These are phyloP conservation scores for Fusarium sp. DNA, from an alignment of 2,329 filamentous ascomycete genomes.

Conservation along the genomic window DNA sequence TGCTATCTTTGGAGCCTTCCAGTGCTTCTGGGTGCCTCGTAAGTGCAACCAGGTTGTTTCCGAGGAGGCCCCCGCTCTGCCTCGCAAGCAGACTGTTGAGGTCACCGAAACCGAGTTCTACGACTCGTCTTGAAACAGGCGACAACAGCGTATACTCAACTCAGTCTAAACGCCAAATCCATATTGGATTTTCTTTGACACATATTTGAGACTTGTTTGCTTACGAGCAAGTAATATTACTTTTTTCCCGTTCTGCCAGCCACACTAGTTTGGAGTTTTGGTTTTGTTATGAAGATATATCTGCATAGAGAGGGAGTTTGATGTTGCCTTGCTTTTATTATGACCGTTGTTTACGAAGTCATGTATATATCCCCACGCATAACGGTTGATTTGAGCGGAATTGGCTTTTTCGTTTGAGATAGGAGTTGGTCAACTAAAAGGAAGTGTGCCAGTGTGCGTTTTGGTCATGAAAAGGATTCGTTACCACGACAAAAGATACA, in stretches of 20 bases:
- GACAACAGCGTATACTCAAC: background rate
- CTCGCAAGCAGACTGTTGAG: conserved; percentile 39
- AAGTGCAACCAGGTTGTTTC: conserved; percentile 45
- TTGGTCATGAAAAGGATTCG: conserved; percentile 11
- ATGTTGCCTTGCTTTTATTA: conserved; percentile 13
- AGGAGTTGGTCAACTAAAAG: conserved; percentile 20
- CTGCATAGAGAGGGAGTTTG: conserved; percentile 4
- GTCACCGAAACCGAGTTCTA: conserved; percentile 52
- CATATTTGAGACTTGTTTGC: conserved; percentile 10
- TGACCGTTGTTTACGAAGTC: conserved; percentile 23
- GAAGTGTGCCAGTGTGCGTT: background rate
- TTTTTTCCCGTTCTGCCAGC: conserved; percentile 5
- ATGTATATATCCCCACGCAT: conserved; percentile 26
- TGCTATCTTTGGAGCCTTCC: conserved; percentile 68
- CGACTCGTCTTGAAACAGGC: conserved; percentile 39
- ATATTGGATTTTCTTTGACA: background rate
- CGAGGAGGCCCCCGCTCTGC: conserved; percentile 49
- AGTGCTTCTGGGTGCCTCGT: conserved; percentile 69
- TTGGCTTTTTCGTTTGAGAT: background rate
- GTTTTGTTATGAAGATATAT: conserved; percentile 11
- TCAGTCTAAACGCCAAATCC: background rate
- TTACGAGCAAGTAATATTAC: conserved; percentile 7
- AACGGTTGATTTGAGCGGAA: conserved; percentile 21
- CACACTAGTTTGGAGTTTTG: conserved; percentile 23
- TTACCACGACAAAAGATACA: conserved; percentile 1